phyloP scores from a whole-genome alignment of 2,329 filamentous ascomycete species.

The Aspergillus jensenii region DNA sequence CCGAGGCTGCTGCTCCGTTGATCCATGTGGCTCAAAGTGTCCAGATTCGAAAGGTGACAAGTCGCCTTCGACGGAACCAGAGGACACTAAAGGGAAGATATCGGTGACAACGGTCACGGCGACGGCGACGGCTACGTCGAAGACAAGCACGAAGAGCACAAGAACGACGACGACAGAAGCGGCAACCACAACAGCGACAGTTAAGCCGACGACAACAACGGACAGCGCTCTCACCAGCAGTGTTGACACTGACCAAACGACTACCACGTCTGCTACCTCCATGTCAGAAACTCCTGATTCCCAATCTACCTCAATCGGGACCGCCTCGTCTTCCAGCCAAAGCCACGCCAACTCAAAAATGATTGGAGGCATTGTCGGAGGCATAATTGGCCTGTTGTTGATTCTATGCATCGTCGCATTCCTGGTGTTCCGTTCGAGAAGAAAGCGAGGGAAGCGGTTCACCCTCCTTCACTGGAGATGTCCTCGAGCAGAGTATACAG shows the following conservation, averaged over 20 bases:
- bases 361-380: constrained; percentile 9
- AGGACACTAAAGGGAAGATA: not conserved
- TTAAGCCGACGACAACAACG: not conserved
- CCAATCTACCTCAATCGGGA: not conserved
- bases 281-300: not conserved
- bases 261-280: not conserved
- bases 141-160: not conserved
- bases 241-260: too few relatives aligned
- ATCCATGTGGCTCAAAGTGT: constrained; percentile 34
- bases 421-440: constrained; percentile 3
- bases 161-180: not conserved
- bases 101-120: not conserved
- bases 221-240: not conserved
- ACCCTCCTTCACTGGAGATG: constrained; percentile 12
- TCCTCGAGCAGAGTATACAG: not conserved
- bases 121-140: not conserved
- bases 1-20: constrained; percentile 33
- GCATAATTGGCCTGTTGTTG: not conserved
- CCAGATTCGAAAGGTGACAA: constrained; percentile 18
- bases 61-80: constrained; percentile 2
- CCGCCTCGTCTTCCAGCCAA: not conserved
- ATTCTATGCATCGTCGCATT: constrained; percentile 5
- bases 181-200: not conserved
- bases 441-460: constrained; percentile 7
- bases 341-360: not conserved